Evolutionary conservation across 2,329 filamentous ascomycete genomes (phyloP), one percentile per base, ranked within the genome.

Genomic region (Aureobasidium sp.): DNA sequence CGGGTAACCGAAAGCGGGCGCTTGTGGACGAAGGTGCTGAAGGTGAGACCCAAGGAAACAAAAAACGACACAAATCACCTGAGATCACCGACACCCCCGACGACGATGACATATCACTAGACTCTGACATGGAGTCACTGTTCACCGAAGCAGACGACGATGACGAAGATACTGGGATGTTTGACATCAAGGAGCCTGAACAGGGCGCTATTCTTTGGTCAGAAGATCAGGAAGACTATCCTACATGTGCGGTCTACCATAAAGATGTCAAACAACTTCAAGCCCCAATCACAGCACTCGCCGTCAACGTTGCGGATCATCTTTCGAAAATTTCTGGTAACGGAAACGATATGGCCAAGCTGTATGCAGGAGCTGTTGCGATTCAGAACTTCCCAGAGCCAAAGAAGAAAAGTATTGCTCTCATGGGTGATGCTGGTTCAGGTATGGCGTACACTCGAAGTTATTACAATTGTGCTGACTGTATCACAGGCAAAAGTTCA

Each of bases 401-500:
- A 2, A 62, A 42, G 15, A 58, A 25, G 15, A 17, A 35, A n/a
- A 55, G 27, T 13, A 65, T 66, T n/a, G 64, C 62, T 3, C 49
- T 67, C 11, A 40, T 66, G n/a, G 66, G 64, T 0, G 46, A 65
- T 21, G 64, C 65, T n/a, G 64, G 65, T 2, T 35, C 55, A 31
- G 63, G 62, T 57, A 21, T 47, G 50, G 46, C 15, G 4, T 37
- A 9, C 2, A n/a, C 6, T 6, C 9, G 9, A 43, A 27, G 21
- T 4, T n/a, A 27, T 40, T 17, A 21, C 6, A 21, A 33, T 2
- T 37, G 37, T 21, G 38, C 23, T 57, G 57, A 29, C 64, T 29
- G 6, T 40, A 17, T 9, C n/a, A n/a, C 25, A 63, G 68, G 68
- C 0, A 68, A 70, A 53, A 67, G 65, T 60, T 68, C 65, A 1